phyloP scores from a whole-genome alignment of 2,329 filamentous ascomycete species.

The Pochonia chlamydosporia region DNA sequence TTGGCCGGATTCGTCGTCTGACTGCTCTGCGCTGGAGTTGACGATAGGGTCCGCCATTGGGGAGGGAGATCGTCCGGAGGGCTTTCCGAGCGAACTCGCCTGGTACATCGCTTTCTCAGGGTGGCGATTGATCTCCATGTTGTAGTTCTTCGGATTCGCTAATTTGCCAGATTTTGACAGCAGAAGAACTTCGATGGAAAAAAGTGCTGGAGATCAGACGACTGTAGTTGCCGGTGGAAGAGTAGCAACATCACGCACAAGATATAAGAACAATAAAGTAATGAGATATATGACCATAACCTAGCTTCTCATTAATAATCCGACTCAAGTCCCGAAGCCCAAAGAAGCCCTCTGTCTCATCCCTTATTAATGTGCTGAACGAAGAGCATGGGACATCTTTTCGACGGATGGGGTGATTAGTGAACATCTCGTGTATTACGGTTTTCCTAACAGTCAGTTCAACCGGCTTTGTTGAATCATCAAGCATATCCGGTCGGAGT shows the following conservation, averaged over 20 bases:
- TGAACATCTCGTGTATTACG: neutral
- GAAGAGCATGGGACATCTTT: neutral
- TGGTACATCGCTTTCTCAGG: neutral
- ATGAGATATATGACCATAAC: neutral
- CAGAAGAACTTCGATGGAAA: neutral
- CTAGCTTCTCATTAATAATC: neutral
- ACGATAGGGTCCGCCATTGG: neutral
- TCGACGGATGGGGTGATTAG: neutral
- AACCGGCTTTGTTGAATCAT: neutral
- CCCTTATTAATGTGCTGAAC: neutral
- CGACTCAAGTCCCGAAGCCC: neutral
- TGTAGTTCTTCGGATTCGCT: neutral
- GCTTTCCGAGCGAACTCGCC: neutral
- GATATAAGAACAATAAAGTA: neutral
- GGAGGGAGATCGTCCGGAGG: neutral
- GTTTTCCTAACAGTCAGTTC: neutral
- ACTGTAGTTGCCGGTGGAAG: neutral
- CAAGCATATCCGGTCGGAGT: neutral
- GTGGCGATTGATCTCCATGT: neutral
- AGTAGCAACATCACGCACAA: neutral
- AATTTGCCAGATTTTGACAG: neutral
- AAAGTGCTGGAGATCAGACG: neutral
- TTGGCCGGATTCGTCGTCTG: neutral
- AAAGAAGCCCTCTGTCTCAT: neutral
- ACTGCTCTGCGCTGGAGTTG: neutral